A percentile compares a stretch with the other conserved stretches of the same genome.
Conservation (phyloP, 148 eudicot species). For the Camellia granthamiana region DNA sequence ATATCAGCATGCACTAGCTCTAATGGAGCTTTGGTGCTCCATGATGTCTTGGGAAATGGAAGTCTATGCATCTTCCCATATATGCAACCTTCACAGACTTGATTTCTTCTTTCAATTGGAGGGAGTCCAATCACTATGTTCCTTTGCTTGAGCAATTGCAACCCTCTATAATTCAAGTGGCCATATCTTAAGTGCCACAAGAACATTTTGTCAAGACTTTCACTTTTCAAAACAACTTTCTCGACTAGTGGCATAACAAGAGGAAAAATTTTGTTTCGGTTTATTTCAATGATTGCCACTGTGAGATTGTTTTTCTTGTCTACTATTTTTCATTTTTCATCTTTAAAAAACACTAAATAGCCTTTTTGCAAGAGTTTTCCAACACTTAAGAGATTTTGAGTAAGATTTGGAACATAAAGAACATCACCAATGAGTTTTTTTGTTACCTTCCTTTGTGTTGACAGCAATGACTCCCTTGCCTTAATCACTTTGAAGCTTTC, state of each 20-base stretch:
- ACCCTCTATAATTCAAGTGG: too few relatives aligned
- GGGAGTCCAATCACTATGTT: background rate
- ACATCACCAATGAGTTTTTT: background rate
- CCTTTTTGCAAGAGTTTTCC: background rate
- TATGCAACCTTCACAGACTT: background rate
- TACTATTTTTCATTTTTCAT: background rate
- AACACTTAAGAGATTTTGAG: background rate
- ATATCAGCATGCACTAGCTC: background rate
- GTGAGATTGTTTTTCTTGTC: background rate
- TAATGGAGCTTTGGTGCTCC: background rate
- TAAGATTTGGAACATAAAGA: background rate
- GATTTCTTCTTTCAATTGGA: background rate
- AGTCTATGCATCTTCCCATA: background rate
- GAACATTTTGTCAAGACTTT: background rate
- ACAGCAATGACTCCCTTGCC: background rate
- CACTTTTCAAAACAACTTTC: background rate
- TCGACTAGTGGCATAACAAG: background rate
- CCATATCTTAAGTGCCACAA: conserved; percentile 5
- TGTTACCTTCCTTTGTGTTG: background rate
- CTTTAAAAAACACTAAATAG: background rate
- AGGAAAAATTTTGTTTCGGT: background rate
- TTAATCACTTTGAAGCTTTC: background rate
- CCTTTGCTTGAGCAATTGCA: too few relatives aligned
- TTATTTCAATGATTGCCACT: background rate
- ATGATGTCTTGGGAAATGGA: background rate